phyloP scores from a whole-genome alignment of 2,329 filamentous ascomycete species.

The Rhinocladiella similis region DNA sequence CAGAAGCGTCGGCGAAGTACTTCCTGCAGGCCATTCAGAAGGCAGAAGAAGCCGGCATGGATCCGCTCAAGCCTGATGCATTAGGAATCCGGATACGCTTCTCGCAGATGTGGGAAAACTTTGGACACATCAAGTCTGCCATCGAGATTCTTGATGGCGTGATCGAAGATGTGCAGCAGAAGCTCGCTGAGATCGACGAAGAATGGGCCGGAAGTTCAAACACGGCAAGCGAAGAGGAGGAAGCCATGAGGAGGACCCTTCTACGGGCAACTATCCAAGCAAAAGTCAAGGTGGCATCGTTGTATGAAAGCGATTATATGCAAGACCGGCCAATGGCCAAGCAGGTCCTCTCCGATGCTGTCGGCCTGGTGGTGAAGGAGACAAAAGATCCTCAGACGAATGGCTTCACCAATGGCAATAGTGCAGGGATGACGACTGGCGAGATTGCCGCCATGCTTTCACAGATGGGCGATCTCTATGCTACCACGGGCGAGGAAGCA shows the following conservation, averaged over 20 bases:
- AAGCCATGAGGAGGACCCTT: slow-evolving; percentile 15
- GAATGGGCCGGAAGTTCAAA: not conserved
- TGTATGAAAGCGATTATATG: slow-evolving; percentile 77
- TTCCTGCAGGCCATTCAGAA: slow-evolving; percentile 77
- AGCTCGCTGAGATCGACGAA: slow-evolving; percentile 45
- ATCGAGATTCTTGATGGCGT: slow-evolving; percentile 79
- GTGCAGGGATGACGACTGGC: slow-evolving; percentile 39
- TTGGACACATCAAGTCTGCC: slow-evolving; percentile 67
- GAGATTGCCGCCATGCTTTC: slow-evolving; percentile 37
- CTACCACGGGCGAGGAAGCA: slow-evolving; percentile 27
- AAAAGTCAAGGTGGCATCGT: slow-evolving; percentile 76
- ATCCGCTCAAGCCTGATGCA: slow-evolving; percentile 88
- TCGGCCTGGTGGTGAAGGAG: slow-evolving; percentile 77
- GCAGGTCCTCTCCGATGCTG: slow-evolving; percentile 73
- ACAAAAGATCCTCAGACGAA: slow-evolving; percentile 65
- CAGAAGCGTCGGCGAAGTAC: slow-evolving; percentile 75
- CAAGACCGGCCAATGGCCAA: slow-evolving; percentile 73
- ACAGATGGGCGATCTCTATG: slow-evolving; percentile 30
- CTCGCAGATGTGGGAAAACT: slow-evolving; percentile 75
- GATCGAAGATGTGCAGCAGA: slow-evolving; percentile 63
- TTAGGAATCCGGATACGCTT: slow-evolving; percentile 85
- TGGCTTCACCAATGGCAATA: slow-evolving; percentile 50
- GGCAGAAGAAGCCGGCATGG: slow-evolving; percentile 72
- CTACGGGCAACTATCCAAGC: slow-evolving; percentile 27
- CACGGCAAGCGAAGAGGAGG: not conserved